These are phyloP conservation scores for Pichia sp. DNA, from an alignment of 1,139 yeast genomes.

Conservation along the genomic window DNA sequence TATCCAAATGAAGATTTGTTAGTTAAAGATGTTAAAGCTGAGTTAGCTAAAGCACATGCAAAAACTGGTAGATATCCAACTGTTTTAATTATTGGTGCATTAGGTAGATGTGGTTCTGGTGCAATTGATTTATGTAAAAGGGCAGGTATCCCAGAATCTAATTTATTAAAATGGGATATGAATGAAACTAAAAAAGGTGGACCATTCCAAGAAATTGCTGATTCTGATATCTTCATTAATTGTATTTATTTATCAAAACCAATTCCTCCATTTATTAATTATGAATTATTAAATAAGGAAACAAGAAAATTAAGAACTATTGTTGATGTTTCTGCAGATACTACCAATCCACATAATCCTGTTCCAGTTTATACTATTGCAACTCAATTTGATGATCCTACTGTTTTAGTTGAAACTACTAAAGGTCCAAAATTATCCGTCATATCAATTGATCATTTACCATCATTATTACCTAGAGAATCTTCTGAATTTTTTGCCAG, in stretches of 20 bases:
- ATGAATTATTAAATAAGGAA: conserved; percentile 55
- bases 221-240: conserved; percentile 84
- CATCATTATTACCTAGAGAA: conserved; percentile 92
- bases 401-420: conserved; percentile 72
- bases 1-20: conserved; percentile 75
- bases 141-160: conserved; percentile 82
- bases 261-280: conserved; percentile 84
- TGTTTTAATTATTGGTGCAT: conserved; percentile 88
- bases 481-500: conserved; percentile 85
- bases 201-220: conserved; percentile 87
- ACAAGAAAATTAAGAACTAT: conserved; percentile 79
- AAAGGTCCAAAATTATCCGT: conserved; percentile 85
- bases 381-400: conserved; percentile 86
- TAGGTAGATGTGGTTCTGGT: conserved; percentile 99
- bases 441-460: conserved; percentile 94
- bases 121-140: conserved; percentile 78
- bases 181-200: conserved; percentile 96
- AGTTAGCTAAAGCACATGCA: conserved; percentile 52
- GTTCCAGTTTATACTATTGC: conserved; percentile 88
- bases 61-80: conserved; percentile 67
- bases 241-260: conserved; percentile 93
- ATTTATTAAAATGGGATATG: conserved; percentile 92
- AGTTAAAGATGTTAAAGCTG: conserved; percentile 61
- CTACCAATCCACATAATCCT: conserved; percentile 97
- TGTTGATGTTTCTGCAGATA: conserved; percentile 97